These are phyloP conservation scores for Calonectria hawksworthii DNA, from an alignment of 2,329 filamentous ascomycete species.

Conservation along the genomic window DNA sequence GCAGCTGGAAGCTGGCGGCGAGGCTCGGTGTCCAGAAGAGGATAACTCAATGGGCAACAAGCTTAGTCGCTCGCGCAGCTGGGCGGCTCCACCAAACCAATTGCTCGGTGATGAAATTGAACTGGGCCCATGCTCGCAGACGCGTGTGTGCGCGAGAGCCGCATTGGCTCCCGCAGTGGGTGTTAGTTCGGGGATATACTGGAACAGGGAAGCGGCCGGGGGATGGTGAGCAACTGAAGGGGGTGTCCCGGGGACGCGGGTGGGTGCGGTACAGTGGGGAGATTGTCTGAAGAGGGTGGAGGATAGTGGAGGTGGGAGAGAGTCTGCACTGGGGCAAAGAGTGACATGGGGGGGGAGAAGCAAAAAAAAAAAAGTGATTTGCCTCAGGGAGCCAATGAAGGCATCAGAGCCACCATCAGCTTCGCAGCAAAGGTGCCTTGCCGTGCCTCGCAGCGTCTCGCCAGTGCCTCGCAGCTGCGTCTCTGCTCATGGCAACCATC, in stretches of 20 bases:
- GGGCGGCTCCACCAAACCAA: constrained; percentile 9
- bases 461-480: not conserved
- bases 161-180: constrained; percentile 10
- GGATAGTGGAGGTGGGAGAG: not conserved
- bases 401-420: not conserved
- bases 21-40: constrained; percentile 41
- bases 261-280: not conserved
- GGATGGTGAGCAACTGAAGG: not conserved
- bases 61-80: constrained; percentile 33
- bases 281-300: not conserved
- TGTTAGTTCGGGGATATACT: constrained; percentile 11
- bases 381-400: not conserved
- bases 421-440: not conserved
- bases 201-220: constrained; percentile 1
- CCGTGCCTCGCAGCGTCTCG: not conserved
- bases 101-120: constrained; percentile 36
- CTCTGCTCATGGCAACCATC: not conserved
- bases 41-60: constrained; percentile 38
- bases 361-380: not conserved
- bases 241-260: not conserved
- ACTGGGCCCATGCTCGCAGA: not conserved
- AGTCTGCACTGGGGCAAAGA: too few relatives aligned
- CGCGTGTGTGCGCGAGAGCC: not conserved
- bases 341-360: not conserved
- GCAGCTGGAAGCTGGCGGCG: not conserved